Evolutionary conservation across 1,284 basidiomycete genomes (phyloP), one percentile per base, ranked within the genome.

Genomic region (Afroboletus lepidellus): DNA sequence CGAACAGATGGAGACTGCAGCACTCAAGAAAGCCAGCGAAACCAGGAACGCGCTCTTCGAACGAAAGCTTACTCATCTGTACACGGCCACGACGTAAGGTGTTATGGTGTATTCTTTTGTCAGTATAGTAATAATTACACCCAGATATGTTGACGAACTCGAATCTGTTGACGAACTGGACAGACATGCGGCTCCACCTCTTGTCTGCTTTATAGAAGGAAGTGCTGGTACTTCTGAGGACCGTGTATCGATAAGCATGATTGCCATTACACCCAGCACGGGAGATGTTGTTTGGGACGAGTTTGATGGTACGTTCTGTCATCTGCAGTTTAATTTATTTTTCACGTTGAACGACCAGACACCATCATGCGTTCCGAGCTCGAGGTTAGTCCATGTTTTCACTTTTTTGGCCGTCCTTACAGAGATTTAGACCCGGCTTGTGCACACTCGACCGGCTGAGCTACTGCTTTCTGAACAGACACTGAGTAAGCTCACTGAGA

Each of bases 251-350:
- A 78, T 98, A 41, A 88, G 85, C 2, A 74, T 98, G 66, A 79
- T 97, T 43, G 83, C 85, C 18, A 85, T 98, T 16, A 84, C 86
- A 48, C 91, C 94, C 0, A 85, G 85, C 46, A 97, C 94, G 0
- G 95, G 95, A 1, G 90, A 95, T 58, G 85, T 98, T 2, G 75
- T 94, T 1, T 98, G 92, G 83, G 96, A 99, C 62, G 83, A 91
- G 57, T 97, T 94, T 64, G 78, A 88, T 48, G 92, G 91, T 87
- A 57, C 53, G 64, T 53, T 50, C 5, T 30, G 27, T 3, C 12
- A 5, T 16, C 15, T 42, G 5, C 11, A 16, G 16, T 25, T 49
- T 39, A 29, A n/a, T 55, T 61, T 32, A 41, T 41, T 39, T 46
- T 46, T 69, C 25, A 65, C 43, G 52, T 9, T 12, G 18, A 50